phyloP scores from a whole-genome alignment of 148 eudicot species.

The Gaultheria prostrata region DNA sequence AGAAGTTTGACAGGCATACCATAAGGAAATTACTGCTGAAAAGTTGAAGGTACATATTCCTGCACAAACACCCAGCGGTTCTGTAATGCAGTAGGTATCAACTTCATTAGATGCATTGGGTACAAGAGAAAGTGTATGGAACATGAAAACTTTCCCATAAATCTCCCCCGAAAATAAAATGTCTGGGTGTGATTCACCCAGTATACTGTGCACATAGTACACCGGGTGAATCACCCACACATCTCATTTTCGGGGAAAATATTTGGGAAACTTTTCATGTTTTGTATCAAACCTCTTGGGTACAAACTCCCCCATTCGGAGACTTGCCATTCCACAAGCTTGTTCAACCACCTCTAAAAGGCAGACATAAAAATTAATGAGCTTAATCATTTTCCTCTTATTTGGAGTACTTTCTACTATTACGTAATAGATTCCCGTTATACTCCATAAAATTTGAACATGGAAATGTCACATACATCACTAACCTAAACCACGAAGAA shows the following conservation, averaged over 20 bases:
- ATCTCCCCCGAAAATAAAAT: too few relatives aligned
- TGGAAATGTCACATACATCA: not conserved
- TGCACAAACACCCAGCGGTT: slow-evolving; percentile 71
- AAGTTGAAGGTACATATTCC: slow-evolving; percentile 54
- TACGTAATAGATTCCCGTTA: too few relatives aligned
- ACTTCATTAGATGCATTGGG: slow-evolving; percentile 48
- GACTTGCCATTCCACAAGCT: slow-evolving; percentile 56
- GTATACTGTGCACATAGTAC: too few relatives aligned
- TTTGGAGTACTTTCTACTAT: not conserved
- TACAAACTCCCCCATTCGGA: slow-evolving; percentile 51
- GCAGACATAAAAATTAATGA: slow-evolving; percentile 9
- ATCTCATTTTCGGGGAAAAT: too few relatives aligned
- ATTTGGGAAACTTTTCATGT: too few relatives aligned
- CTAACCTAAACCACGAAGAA: slow-evolving; percentile 47
- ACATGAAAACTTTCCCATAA: too few relatives aligned
- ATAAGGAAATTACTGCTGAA: slow-evolving; percentile 52
- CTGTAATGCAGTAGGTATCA: slow-evolving; percentile 48
- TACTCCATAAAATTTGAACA: too few relatives aligned
- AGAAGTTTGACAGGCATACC: slow-evolving; percentile 34
- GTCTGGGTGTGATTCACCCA: too few relatives aligned
- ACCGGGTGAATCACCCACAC: too few relatives aligned
- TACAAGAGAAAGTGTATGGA: too few relatives aligned
- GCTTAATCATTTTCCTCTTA: slow-evolving; percentile 2
- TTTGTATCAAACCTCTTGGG: too few relatives aligned
- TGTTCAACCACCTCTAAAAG: slow-evolving; percentile 63